Conservation (phyloP, 305 asterid genomes). For the Euphrasia arctica region DNA sequence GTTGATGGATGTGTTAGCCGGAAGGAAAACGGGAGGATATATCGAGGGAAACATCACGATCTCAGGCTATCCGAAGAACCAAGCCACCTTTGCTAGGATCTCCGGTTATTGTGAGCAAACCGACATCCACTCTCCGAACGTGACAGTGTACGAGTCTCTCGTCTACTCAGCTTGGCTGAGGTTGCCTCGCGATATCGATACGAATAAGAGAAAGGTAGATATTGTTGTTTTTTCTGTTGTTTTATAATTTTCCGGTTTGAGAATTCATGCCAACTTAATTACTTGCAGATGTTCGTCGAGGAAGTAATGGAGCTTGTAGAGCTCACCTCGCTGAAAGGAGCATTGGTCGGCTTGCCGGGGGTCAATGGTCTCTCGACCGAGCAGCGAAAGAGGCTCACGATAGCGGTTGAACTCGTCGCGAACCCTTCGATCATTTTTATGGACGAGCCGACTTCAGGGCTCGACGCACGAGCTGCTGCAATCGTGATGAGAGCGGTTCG, state of each 20-base stretch:
- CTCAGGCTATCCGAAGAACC: slow-evolving; percentile 45
- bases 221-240: background rate
- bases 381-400: slow-evolving; percentile 54
- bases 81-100: slow-evolving; percentile 47
- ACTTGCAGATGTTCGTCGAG: slow-evolving; percentile 43
- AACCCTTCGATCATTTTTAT: slow-evolving; percentile 56
- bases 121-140: slow-evolving; percentile 51
- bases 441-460: slow-evolving; percentile 63
- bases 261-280: slow-evolving; percentile 8
- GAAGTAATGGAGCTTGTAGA: slow-evolving; percentile 56
- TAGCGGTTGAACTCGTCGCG: slow-evolving; percentile 51
- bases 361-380: slow-evolving; percentile 54
- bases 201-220: slow-evolving; percentile 49
- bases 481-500: slow-evolving; percentile 57
- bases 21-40: slow-evolving; percentile 54
- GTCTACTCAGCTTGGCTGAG: slow-evolving; percentile 57
- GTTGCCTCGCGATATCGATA: slow-evolving; percentile 37
- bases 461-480: slow-evolving; percentile 66
- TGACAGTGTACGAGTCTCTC: slow-evolving; percentile 48
- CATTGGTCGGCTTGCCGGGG: slow-evolving; percentile 50
- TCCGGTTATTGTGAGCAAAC: slow-evolving; percentile 55
- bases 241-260: background rate
- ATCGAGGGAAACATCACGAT: slow-evolving; percentile 47
- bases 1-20: slow-evolving; percentile 51
- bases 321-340: slow-evolving; percentile 32